Conservation (phyloP, 2,329 filamentous ascomycete genomes). For the Penicillium brevicompactum region DNA sequence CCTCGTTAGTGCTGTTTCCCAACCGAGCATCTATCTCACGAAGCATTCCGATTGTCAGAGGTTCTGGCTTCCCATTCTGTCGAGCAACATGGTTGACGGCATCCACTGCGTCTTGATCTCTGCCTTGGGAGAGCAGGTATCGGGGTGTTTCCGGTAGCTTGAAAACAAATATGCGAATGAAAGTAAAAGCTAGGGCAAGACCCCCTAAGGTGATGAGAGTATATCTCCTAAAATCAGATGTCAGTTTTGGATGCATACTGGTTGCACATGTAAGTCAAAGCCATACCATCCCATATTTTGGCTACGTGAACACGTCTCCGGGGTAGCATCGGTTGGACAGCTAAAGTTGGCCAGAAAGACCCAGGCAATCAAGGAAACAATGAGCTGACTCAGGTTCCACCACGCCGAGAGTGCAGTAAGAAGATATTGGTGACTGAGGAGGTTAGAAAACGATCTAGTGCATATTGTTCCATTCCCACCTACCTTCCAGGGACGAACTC, state of each 20-base stretch:
- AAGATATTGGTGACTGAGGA: constrained; percentile 26
- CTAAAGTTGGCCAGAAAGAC: constrained; percentile 33
- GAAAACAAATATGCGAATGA: constrained; percentile 31
- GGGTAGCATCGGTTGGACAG: constrained; percentile 27
- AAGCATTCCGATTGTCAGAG: constrained; percentile 34
- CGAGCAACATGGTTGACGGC: constrained; percentile 46
- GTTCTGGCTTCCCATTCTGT: constrained; percentile 29
- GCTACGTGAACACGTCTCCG: constrained; percentile 21
- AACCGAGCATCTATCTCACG: constrained; percentile 30
- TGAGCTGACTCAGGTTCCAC: constrained; percentile 53
- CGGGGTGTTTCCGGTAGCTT: constrained; percentile 33
- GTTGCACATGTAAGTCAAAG: background rate
- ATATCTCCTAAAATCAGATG: constrained; percentile 21
- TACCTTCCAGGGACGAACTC: constrained; percentile 32
- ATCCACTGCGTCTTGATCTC: constrained; percentile 51
- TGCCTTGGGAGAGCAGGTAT: constrained; percentile 32
- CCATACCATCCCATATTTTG: constrained; percentile 35
- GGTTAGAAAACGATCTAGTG: background rate
- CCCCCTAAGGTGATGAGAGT: constrained; percentile 30
- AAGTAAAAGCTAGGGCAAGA: constrained; percentile 27
- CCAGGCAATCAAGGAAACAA: constrained; percentile 32
- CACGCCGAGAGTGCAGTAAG: constrained; percentile 47
- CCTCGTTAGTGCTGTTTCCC: constrained; percentile 2
- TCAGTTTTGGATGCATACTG: background rate
- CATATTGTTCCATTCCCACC: background rate